Conservation (phyloP, 208 protist species). For the Trypanosomatidae sp. region DNA sequence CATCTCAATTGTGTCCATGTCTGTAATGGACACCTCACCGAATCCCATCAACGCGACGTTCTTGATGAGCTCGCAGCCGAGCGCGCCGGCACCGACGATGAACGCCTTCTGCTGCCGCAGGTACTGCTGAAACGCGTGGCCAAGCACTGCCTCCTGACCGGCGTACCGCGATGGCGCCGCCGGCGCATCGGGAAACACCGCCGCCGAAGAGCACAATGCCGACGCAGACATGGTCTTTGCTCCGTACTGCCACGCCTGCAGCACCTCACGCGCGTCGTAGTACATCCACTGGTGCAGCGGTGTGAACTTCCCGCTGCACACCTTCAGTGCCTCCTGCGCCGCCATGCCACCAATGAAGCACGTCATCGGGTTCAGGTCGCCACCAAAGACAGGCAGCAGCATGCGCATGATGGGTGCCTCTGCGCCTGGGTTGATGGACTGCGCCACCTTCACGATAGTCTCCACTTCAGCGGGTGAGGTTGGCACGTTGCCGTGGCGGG, state of each 20-base stretch:
- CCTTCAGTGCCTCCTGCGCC: slow-evolving; percentile 97
- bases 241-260: slow-evolving; percentile 43
- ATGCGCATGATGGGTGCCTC: slow-evolving; percentile 37
- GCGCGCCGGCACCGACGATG: slow-evolving; percentile 97
- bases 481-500: slow-evolving; percentile 30
- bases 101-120: slow-evolving; percentile 88
- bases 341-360: slow-evolving; percentile 95
- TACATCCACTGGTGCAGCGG: slow-evolving; percentile 97
- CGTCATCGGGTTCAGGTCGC: slow-evolving; percentile 91
- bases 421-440: slow-evolving; percentile 19
- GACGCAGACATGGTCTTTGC: slow-evolving; percentile 14
- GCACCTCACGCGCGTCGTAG: slow-evolving; percentile 95
- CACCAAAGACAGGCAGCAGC: slow-evolving; percentile 60
- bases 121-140: slow-evolving; percentile 85
- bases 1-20: slow-evolving; percentile 99
- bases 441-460: slow-evolving; percentile 31
- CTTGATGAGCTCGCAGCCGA: slow-evolving; percentile 99
- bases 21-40: slow-evolving; percentile 95
- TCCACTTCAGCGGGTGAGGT: slow-evolving; percentile 35
- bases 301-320: slow-evolving; percentile 95
- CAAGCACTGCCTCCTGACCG: slow-evolving; percentile 95
- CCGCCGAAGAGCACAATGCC: background rate
- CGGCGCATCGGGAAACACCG: slow-evolving; percentile 13
- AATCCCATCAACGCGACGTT: slow-evolving; percentile 98
- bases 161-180: slow-evolving; percentile 87